Percentiles rank a stretch among this genome's conserved stretches.
Evolutionary conservation across 257 asterid genomes (phyloP).

Genomic region (Solanum etuberosum): DNA sequence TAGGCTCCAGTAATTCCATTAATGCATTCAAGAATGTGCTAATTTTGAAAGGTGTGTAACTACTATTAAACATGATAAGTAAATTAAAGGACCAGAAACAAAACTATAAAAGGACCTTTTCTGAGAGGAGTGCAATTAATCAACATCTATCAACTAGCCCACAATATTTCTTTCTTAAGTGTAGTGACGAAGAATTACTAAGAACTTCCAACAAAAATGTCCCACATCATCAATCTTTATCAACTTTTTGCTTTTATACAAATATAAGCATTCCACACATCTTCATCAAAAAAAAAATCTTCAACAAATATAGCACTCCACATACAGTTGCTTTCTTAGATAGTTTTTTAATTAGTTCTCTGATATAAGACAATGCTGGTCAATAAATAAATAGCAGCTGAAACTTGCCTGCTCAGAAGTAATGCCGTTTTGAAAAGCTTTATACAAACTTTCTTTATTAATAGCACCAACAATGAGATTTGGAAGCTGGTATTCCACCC

Average conservation of each 20-base stretch:
- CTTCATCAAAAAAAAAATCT: not conserved
- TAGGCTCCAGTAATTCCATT: not conserved
- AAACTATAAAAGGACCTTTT: not conserved
- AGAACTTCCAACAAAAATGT: not conserved
- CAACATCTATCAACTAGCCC: not conserved
- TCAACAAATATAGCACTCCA: not conserved
- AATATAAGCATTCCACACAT: not conserved
- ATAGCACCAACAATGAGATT: conserved; percentile 93
- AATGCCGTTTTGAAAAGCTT: conserved; percentile 84
- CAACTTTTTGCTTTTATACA: not conserved
- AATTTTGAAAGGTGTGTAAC: not conserved
- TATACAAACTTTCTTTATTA: conserved; percentile 86
- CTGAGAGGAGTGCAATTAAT: not conserved
- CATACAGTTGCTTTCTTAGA: not conserved
- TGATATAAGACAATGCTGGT: not conserved
- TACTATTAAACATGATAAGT: not conserved
- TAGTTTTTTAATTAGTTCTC: not conserved
- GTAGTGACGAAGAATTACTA: not conserved
- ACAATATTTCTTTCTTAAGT: not conserved
- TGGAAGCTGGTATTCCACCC: conserved; percentile 96
- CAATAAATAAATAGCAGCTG: not conserved
- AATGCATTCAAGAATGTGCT: not conserved
- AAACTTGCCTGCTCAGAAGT: conserved; percentile 72
- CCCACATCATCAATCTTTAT: not conserved
- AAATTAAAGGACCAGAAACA: not conserved